Conservation (phyloP, 2,329 filamentous ascomycete genomes). For the Cryphonectria japonica region DNA sequence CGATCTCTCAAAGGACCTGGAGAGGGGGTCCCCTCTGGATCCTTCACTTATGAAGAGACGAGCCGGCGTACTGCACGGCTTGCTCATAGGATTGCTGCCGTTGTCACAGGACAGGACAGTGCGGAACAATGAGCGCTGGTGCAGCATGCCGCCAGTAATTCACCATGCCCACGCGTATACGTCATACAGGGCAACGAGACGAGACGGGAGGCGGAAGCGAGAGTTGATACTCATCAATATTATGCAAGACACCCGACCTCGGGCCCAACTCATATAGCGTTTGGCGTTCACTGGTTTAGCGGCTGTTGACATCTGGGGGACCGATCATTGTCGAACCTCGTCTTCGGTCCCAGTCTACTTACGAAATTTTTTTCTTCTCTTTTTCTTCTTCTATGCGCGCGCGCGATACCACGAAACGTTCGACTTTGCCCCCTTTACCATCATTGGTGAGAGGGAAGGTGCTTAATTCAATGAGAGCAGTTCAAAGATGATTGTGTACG, state of each 20-base stretch:
- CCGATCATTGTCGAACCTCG: not conserved
- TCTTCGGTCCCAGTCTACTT: not conserved
- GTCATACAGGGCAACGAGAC: not conserved
- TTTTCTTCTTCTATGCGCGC: not conserved
- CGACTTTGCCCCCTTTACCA: not conserved
- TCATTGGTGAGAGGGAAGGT: not conserved
- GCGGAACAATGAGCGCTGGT: not conserved
- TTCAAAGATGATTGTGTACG: not conserved
- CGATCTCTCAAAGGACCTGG: not conserved
- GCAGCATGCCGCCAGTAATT: not conserved
- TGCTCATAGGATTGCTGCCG: not conserved
- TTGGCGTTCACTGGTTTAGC: not conserved
- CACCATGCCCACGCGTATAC: not conserved
- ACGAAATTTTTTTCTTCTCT: not conserved
- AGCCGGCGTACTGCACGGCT: not conserved
- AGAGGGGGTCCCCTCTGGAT: not conserved
- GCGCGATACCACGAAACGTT: conserved; percentile 9
- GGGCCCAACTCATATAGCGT: conserved; percentile 10
- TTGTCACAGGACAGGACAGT: not conserved
- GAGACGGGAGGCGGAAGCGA: not conserved
- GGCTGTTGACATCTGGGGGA: not conserved
- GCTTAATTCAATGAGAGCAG: not conserved
- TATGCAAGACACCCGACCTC: conserved; percentile 2
- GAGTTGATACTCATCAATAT: not conserved
- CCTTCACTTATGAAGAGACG: not conserved